These are phyloP conservation scores for Skeletonema grethae DNA, from an alignment of 108 stramenopile genomes.

Conservation along the genomic window DNA sequence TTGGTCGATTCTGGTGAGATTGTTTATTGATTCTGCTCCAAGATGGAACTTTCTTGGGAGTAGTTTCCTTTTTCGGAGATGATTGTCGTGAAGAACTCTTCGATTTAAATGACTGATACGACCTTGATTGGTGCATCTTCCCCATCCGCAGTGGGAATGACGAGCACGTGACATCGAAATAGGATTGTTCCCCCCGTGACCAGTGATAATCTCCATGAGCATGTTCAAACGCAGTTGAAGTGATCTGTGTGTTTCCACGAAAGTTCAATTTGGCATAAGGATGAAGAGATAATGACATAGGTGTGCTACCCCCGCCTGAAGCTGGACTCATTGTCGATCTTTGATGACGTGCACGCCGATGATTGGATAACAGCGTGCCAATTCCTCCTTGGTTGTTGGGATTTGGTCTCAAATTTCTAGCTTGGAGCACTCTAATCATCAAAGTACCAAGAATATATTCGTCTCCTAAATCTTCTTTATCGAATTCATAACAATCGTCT, in stretches of 20 bases:
- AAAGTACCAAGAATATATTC: conserved; percentile 82
- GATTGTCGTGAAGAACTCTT: background rate
- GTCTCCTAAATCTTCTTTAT: conserved; percentile 16
- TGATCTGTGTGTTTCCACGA: conserved; percentile 60
- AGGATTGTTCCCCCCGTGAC: conserved; percentile 76
- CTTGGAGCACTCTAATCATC: conserved; percentile 81
- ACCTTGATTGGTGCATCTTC: conserved; percentile 7
- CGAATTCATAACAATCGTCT: background rate
- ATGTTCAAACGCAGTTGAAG: conserved; percentile 61
- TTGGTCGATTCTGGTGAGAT: conserved; percentile 54
- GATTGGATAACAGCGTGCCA: conserved; percentile 28
- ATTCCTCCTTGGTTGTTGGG: conserved; percentile 21
- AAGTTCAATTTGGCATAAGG: conserved; percentile 73
- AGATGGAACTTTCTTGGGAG: conserved; percentile 1
- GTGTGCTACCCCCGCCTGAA: conserved; percentile 25
- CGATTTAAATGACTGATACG: conserved; percentile 1
- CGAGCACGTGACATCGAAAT: conserved; percentile 80
- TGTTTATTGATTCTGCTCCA: conserved; percentile 12
- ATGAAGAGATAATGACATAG: conserved; percentile 11
- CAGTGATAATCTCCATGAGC: conserved; percentile 50
- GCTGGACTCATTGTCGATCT: conserved; percentile 26
- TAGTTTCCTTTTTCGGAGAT: background rate
- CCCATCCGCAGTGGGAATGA: conserved; percentile 14
- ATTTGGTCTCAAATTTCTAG: conserved; percentile 63
- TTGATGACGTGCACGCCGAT: conserved; percentile 41